Conservation (phyloP, 2,329 filamentous ascomycete genomes). For the Macrophomina phaseolina region DNA sequence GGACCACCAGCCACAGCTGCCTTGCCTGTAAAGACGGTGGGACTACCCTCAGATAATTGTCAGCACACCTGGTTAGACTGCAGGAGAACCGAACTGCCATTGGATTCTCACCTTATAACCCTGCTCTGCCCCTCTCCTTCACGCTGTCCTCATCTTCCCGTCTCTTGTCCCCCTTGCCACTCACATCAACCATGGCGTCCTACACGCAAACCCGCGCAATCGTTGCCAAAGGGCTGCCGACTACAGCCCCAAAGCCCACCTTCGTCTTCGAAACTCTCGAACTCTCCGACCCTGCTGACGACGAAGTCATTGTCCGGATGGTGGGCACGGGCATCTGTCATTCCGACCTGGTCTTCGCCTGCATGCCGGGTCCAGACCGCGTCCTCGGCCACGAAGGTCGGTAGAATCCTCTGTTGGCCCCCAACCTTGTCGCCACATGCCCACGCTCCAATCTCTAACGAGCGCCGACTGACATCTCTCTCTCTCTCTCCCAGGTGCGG, state of each 20-base stretch:
- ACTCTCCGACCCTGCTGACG: constrained; percentile 40
- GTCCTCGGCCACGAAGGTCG: constrained; percentile 60
- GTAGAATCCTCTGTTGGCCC: background rate
- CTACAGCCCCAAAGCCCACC: background rate
- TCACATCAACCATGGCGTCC: too few relatives aligned
- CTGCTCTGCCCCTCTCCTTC: too few relatives aligned
- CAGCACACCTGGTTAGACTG: too few relatives aligned
- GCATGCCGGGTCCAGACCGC: constrained; percentile 36
- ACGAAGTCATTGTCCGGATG: constrained; percentile 59
- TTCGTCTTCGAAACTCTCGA: background rate
- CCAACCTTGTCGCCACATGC: background rate
- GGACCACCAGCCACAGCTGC: too few relatives aligned
- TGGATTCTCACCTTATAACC: too few relatives aligned
- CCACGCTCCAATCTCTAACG: background rate
- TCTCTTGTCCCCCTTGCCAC: too few relatives aligned
- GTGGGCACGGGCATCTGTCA: constrained; percentile 60
- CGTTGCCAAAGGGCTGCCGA: background rate
- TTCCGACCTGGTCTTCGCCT: constrained; percentile 56
- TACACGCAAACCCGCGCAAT: background rate
- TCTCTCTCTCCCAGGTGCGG: constrained; percentile 33
- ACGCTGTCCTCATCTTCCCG: too few relatives aligned
- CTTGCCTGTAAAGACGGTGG: too few relatives aligned
- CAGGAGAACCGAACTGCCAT: too few relatives aligned
- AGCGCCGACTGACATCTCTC: too few relatives aligned
- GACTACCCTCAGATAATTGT: too few relatives aligned